phyloP scores from a whole-genome alignment of 1,284 basidiomycete species.

The Inonotus hispidus region DNA sequence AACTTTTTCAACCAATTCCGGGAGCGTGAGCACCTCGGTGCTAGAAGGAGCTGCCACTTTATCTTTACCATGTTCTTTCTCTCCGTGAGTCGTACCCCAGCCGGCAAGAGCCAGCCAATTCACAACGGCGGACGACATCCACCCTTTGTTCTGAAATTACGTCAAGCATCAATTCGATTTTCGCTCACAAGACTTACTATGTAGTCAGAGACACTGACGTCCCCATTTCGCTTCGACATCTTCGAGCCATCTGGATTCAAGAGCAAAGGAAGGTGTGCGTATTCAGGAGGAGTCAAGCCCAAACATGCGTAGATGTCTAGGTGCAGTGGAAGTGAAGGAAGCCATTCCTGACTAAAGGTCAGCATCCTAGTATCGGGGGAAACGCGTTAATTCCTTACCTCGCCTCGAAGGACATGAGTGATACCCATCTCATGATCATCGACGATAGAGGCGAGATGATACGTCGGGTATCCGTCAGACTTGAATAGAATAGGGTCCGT shows the following conservation, averaged over 20 bases:
- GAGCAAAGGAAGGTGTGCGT: constrained; percentile 89
- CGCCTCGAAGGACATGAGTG: constrained; percentile 92
- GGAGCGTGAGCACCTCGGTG: constrained; percentile 57
- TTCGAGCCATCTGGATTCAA: constrained; percentile 91
- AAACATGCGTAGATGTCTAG: constrained; percentile 85
- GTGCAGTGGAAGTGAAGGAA: constrained; percentile 91
- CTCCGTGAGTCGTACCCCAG: constrained; percentile 63
- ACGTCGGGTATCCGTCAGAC: constrained; percentile 90
- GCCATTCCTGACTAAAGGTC: constrained; percentile 72
- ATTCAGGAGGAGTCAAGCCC: constrained; percentile 67
- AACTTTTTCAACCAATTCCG: constrained; percentile 61
- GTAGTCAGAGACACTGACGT: constrained; percentile 84
- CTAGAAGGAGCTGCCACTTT: constrained; percentile 49
- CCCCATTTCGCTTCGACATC: constrained; percentile 91
- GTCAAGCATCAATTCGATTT: neutral
- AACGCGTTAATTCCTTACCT: constrained; percentile 44
- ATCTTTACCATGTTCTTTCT: constrained; percentile 19
- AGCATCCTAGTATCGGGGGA: neutral
- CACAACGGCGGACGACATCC: constrained; percentile 85
- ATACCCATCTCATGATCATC: constrained; percentile 97
- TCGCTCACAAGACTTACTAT: constrained; percentile 45
- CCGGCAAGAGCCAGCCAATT: constrained; percentile 95
- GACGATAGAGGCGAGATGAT: constrained; percentile 93
- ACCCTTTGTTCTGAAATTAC: constrained; percentile 49
- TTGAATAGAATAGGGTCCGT: constrained; percentile 95